Evolutionary conservation across 257 asterid genomes (phyloP).

Genomic region (Fraxinus anomala): DNA sequence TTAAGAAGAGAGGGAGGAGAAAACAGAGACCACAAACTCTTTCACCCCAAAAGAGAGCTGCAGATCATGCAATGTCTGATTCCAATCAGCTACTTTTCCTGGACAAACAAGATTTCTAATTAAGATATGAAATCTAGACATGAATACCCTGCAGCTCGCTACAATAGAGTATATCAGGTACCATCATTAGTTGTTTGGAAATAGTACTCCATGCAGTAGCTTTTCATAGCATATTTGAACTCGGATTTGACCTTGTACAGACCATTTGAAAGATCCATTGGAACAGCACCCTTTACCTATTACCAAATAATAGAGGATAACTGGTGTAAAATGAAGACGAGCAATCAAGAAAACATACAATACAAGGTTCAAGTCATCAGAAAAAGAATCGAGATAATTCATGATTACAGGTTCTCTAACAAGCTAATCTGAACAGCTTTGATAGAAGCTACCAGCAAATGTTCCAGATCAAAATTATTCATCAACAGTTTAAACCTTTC

Average conservation of each 20-base stretch:
- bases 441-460: neutral
- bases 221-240: constrained; percentile 72
- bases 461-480: neutral
- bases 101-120: constrained; percentile 29
- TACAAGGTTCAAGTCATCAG: neutral
- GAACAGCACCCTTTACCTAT: constrained; percentile 73
- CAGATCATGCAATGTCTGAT: constrained; percentile 65
- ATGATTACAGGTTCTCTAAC: neutral
- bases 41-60: constrained; percentile 89
- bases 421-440: neutral
- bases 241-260: constrained; percentile 75
- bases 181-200: constrained; percentile 55
- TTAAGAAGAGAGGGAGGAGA: constrained; percentile 27
- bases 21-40: constrained; percentile 71
- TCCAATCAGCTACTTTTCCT: constrained; percentile 75
- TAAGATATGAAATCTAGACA: constrained; percentile 28
- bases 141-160: neutral
- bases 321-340: constrained; percentile 17
- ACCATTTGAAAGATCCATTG: constrained; percentile 49
- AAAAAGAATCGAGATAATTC: neutral
- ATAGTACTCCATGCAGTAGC: constrained; percentile 81
- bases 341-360: constrained; percentile 6
- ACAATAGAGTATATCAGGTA: constrained; percentile 32
- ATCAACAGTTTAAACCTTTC: neutral
- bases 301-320: constrained; percentile 26